Conservation (phyloP, 208 protist genomes). For the Trypanosoma scelopori region DNA sequence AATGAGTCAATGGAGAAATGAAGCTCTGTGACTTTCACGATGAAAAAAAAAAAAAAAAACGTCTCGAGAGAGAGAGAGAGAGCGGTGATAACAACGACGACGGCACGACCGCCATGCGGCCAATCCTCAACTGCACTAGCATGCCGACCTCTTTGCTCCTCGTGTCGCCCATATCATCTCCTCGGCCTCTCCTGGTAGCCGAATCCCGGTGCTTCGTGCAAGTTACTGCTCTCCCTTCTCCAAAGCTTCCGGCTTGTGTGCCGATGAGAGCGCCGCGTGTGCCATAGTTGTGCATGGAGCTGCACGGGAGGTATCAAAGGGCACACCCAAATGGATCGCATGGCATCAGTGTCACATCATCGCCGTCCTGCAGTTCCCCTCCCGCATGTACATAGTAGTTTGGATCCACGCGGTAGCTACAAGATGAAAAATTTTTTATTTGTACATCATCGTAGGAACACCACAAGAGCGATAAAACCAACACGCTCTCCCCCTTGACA, state of each 20-base stretch:
- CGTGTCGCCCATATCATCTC: not conserved
- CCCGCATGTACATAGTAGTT: not conserved
- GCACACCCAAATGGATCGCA: slow-evolving; percentile 21
- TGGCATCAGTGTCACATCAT: not conserved
- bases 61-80: not conserved
- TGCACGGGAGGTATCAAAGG: slow-evolving; percentile 16
- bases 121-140: slow-evolving; percentile 21
- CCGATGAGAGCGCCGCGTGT: no score
- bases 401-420: not conserved
- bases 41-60: slow-evolving; percentile 4
- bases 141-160: not conserved
- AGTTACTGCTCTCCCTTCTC: not conserved
- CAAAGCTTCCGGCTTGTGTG: not conserved
- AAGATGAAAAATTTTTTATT: no score
- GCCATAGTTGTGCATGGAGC: slow-evolving; percentile 12
- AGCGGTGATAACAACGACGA: not conserved
- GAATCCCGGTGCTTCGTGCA: not conserved
- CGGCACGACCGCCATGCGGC: slow-evolving; percentile 5
- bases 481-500: not conserved
- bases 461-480: not conserved
- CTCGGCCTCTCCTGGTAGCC: not conserved
- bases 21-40: slow-evolving; percentile 38
- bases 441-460: slow-evolving; percentile 18
- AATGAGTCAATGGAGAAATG: slow-evolving; percentile 30
- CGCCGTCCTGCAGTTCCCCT: not conserved